Conservation (phyloP, 1,139 yeast species). For the Saccharomyces hybrid region DNA sequence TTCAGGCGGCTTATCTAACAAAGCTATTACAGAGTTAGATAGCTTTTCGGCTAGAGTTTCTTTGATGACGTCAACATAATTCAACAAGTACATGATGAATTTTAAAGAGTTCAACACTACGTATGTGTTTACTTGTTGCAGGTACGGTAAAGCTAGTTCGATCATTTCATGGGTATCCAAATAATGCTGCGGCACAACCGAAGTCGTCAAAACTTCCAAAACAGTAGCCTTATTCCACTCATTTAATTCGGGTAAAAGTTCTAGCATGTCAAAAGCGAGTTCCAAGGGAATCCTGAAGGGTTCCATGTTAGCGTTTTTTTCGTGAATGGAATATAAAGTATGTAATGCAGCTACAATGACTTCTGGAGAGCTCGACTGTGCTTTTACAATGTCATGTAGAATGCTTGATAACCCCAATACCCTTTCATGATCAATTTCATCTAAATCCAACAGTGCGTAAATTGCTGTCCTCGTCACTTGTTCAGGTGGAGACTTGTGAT, state of each 20-base stretch:
- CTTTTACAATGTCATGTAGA: constrained; percentile 46
- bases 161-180: constrained; percentile 61
- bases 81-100: constrained; percentile 61
- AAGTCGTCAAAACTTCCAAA: constrained; percentile 54
- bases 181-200: constrained; percentile 62
- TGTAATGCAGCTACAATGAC: constrained; percentile 73
- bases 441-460: constrained; percentile 60
- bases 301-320: constrained; percentile 32
- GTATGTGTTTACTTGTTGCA: constrained; percentile 76
- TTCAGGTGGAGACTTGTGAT: constrained; percentile 43
- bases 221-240: constrained; percentile 80
- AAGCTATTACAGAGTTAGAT: constrained; percentile 64
- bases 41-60: constrained; percentile 47
- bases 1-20: constrained; percentile 74
- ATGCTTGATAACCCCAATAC: constrained; percentile 40
- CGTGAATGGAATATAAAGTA: constrained; percentile 60
- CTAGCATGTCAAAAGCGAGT: constrained; percentile 19
- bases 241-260: constrained; percentile 29
- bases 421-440: constrained; percentile 44
- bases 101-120: constrained; percentile 75
- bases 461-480: constrained; percentile 65
- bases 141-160: constrained; percentile 61
- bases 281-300: constrained; percentile 30
- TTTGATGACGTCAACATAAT: constrained; percentile 47
- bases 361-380: not conserved